phyloP scores from a whole-genome alignment of 2,329 filamentous ascomycete species.

The Ophioceras dolichostomum region DNA sequence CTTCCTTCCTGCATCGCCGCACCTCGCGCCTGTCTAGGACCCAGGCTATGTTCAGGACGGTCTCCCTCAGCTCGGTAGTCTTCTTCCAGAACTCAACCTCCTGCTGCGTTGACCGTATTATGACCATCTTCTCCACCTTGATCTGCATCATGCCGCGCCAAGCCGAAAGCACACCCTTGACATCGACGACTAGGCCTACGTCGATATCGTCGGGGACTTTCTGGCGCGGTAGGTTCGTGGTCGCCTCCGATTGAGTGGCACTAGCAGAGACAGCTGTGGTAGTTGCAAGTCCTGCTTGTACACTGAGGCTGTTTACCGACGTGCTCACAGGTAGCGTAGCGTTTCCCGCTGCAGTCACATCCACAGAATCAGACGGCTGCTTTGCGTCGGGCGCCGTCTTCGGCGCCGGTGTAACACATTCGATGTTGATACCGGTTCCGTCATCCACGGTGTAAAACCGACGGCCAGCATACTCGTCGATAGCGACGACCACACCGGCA shows the following conservation, averaged over 20 bases:
- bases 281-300: not conserved
- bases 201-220: conserved; percentile 22
- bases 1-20: conserved; percentile 34
- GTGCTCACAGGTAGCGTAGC: not conserved
- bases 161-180: conserved; percentile 37
- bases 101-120: conserved; percentile 36
- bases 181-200: conserved; percentile 41
- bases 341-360: too few species aligned
- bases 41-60: conserved; percentile 43
- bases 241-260: not conserved
- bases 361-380: not conserved
- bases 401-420: conserved; percentile 21
- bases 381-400: not conserved
- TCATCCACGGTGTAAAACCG: conserved; percentile 51
- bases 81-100: conserved; percentile 50
- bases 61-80: conserved; percentile 31
- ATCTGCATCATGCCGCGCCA: conserved; percentile 40
- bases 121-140: conserved; percentile 34
- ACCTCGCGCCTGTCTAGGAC: conserved; percentile 35
- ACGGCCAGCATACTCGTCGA: conserved; percentile 35
- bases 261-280: not conserved
- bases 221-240: too few species aligned
- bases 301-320: not conserved
- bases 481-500: conserved; percentile 55
- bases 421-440: conserved; percentile 47